Base-by-base conservation (phyloP, 2,329 filamentous ascomycete genomes). In the Aspergillus hiratsukae region DNA sequence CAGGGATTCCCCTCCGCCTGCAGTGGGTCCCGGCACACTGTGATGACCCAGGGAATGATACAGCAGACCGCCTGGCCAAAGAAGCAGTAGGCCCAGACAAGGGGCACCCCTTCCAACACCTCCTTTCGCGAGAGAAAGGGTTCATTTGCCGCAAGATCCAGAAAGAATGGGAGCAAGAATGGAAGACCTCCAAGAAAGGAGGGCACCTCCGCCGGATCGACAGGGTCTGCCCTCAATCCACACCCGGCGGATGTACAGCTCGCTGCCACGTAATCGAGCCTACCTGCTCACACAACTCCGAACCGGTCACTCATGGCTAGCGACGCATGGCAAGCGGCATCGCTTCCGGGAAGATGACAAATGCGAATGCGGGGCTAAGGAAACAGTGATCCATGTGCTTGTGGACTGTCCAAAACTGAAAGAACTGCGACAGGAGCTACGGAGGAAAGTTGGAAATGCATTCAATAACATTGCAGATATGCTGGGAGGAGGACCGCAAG, bases 381-480 rank as follows among this genome's bases (percentile, higher is more conserved):
- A 66, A 48, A 67, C 53, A 14, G 56, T 67, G 9, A 43, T 55
- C 11, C 58, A 67, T 40, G 54, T 66, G 17, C 43, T 66, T 27
- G 31, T 63, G 21, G 58, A 66, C 41, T 64, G 59, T 49, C 62
- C 57, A 6, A 52, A 43, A 28, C 52, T 65, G 6, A 60, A 53
- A 53, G 51, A 43, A 19, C 29, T 63, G 23, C 49, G 58, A 19
- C 40, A 52, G 21, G 9, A 11, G 9, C 10, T 31, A 31, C 29
- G 10, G 29, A 31, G 29, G 29, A 58, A 66, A 48, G 59, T 63
- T 37, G 59, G 62, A 35, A 57, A 54, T 27, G 61, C 58, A 49
- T 61, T 67, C 28, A 59, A 61, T n/a, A 58, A 60, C 53, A 58
- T 65, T 23, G 58, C 62, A 58, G 54, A 35, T 49, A 62, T 68